Evolutionary conservation across 129 eudicot genomes (phyloP).

Genomic region (Heracleum sosnowskyi): DNA sequence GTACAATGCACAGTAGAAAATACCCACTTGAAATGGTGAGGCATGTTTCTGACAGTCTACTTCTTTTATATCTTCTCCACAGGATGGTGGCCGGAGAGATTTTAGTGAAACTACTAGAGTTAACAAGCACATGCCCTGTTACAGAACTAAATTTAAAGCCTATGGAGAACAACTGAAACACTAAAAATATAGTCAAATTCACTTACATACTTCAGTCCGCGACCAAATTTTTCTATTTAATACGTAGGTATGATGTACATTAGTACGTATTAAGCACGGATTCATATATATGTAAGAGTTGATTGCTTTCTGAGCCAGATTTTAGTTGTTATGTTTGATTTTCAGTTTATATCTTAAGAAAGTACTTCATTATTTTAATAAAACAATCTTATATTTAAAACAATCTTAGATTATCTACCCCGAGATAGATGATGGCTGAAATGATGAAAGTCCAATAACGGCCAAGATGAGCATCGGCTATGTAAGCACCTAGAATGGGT

Average conservation of each 20-base stretch:
- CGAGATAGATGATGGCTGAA: slow-evolving; percentile 38
- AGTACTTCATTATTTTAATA: not conserved
- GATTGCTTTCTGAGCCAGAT: too few species aligned
- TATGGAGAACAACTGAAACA: not conserved
- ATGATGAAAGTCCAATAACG: slow-evolving; percentile 68
- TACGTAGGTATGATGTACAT: too few species aligned
- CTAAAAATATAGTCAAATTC: too few species aligned
- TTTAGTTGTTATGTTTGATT: too few species aligned
- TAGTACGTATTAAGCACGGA: too few species aligned
- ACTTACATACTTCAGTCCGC: too few species aligned
- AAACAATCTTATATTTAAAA: not conserved
- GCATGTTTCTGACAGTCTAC: slow-evolving; percentile 38
- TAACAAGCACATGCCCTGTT: slow-evolving; percentile 56
- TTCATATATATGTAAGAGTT: too few species aligned
- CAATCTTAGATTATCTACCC: slow-evolving; percentile 25
- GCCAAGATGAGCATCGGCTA: slow-evolving; percentile 55
- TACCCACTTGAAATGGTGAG: slow-evolving; percentile 39
- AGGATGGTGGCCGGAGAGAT: slow-evolving; percentile 46
- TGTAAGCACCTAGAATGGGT: slow-evolving; percentile 65
- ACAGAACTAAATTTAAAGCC: not conserved
- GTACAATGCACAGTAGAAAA: slow-evolving; percentile 56
- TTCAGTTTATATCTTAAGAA: too few species aligned
- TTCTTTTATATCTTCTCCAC: slow-evolving; percentile 28
- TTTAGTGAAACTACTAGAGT: slow-evolving; percentile 45
- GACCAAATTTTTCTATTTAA: too few species aligned